Evolutionary conservation across 768 basidiomycete genomes (phyloP), one percentile per base, ranked within the genome.

Genomic region (Suillus clintonianus): DNA sequence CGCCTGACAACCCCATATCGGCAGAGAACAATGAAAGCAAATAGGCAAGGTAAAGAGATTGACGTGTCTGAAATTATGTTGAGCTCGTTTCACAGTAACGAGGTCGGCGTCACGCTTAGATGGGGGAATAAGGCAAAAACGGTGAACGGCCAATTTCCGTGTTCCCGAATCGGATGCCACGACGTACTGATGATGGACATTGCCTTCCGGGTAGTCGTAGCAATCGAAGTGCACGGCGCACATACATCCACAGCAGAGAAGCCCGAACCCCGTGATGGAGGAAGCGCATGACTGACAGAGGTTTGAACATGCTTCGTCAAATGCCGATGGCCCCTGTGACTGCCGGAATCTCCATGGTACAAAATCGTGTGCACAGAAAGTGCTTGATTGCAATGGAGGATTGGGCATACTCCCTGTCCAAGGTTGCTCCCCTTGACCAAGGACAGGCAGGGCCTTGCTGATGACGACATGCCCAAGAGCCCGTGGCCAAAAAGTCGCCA

Each of bases 1-100:
- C 3, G 85, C 90, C 72, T 94, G 92, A 55, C 77, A 80, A 3
- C 92, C 93, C 92, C 92, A 94, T 13, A 94, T 79, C 2, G 93
- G 93, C 48, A 81, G 74, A 22, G 75, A 80, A 72, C 93, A 95
- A 5, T 82, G 70, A 64, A 84, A 81, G 71, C 93, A 95, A 10
- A 89, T 80, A n/a, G 85, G 84, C 9, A 94, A 74, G 30, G 86
- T 89, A 76, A 94, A 94, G 48, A 91, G 73, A 68, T 89, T 93
- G 64, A 87, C 83, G 10, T 76, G 69, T 45, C 76, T 74, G 71
- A 94, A 88, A 1, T 70, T 68, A 69, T 94, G 91, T 37, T 77
- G 71, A 15, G 77, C 76, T 37, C 72, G 69, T 55, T 65, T 66
- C 27, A 74, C 59, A 48, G 64, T 45, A 32, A 66, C 67, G 15